Evolutionary conservation across 2,329 filamentous ascomycete genomes (phyloP).

Genomic region (Microthyrium microscopicum): DNA sequence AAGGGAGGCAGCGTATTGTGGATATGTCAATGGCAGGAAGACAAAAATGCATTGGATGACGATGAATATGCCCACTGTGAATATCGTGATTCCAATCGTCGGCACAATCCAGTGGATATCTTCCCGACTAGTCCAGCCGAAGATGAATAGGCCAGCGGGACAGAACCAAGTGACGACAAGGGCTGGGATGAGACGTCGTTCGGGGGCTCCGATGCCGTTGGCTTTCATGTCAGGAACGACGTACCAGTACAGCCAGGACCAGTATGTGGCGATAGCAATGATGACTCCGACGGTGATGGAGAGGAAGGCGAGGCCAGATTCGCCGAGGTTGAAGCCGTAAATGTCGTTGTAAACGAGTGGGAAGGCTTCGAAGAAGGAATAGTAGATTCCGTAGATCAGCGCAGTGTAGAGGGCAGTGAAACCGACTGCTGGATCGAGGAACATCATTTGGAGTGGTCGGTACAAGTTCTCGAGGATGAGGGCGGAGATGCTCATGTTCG

Average conservation of each 20-base stretch:
- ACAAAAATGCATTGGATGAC: conserved; percentile 45
- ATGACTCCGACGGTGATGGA: conserved; percentile 16
- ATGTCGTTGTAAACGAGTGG: conserved; percentile 24
- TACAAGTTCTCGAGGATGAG: conserved; percentile 10
- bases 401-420: conserved; percentile 18
- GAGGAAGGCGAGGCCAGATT: conserved; percentile 19
- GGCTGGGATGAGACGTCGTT: conserved; percentile 18
- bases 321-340: conserved; percentile 23
- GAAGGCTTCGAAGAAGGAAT: conserved; percentile 18
- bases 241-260: conserved; percentile 12
- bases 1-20: conserved; percentile 23
- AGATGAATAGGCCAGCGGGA: conserved; percentile 19
- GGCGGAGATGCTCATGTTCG: conserved; percentile 6
- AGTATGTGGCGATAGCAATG: conserved; percentile 13
- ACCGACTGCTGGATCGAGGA: conserved; percentile 17
- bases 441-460: conserved; percentile 15
- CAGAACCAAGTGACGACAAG: conserved; percentile 16
- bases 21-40: conserved; percentile 40
- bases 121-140: conserved; percentile 36
- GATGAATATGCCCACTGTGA: conserved; percentile 34
- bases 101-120: conserved; percentile 38
- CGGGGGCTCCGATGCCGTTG: conserved; percentile 14
- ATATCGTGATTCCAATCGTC: conserved; percentile 41
- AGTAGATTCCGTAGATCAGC: conserved; percentile 18
- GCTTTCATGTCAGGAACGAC: conserved; percentile 12